Evolutionary conservation across 805 yeast species (phyloP).

Genomic region (Pichia membranifaciens): DNA sequence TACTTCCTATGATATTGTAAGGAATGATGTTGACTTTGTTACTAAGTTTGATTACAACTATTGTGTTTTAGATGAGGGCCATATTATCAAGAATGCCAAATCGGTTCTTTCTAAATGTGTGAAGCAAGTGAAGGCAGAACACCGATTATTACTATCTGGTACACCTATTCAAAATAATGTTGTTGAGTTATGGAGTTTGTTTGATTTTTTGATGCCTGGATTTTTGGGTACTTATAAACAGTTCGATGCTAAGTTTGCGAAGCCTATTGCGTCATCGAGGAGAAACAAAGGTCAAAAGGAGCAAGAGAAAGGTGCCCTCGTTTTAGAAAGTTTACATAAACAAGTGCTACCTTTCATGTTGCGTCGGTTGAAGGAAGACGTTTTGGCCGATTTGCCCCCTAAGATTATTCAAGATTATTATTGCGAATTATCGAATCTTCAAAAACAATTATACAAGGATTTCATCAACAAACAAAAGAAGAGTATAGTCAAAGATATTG

Average conservation of each 20-base stretch:
- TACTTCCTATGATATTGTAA: conserved; percentile 92
- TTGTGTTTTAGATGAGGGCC: conserved; percentile 97
- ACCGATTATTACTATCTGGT: conserved; percentile 86
- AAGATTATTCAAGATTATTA: conserved; percentile 97
- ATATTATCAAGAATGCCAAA: conserved; percentile 85
- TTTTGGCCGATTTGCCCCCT: conserved; percentile 92
- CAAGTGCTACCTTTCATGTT: conserved; percentile 95
- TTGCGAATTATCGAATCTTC: conserved; percentile 90
- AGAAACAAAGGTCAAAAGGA: conserved; percentile 87
- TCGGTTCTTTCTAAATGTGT: conserved; percentile 88
- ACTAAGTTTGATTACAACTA: conserved; percentile 70
- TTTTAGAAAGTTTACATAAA: conserved; percentile 91
- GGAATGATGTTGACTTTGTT: conserved; percentile 77
- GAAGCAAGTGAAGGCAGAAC: conserved; percentile 76
- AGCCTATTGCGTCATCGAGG: conserved; percentile 92
- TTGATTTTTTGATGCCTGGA: conserved; percentile 98
- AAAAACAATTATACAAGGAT: conserved; percentile 79
- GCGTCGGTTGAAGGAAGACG: conserved; percentile 94
- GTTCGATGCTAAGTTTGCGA: conserved; percentile 93
- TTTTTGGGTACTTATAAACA: conserved; percentile 91
- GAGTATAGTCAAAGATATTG: conserved; percentile 59
- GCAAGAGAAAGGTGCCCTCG: conserved; percentile 95
- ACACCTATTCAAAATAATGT: conserved; percentile 98
- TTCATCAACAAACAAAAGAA: conserved; percentile 82
- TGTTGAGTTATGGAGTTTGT: conserved; percentile 92